Evolutionary conservation across 306 rosid species (phyloP).

Genomic region (Acmispon strigosus): DNA sequence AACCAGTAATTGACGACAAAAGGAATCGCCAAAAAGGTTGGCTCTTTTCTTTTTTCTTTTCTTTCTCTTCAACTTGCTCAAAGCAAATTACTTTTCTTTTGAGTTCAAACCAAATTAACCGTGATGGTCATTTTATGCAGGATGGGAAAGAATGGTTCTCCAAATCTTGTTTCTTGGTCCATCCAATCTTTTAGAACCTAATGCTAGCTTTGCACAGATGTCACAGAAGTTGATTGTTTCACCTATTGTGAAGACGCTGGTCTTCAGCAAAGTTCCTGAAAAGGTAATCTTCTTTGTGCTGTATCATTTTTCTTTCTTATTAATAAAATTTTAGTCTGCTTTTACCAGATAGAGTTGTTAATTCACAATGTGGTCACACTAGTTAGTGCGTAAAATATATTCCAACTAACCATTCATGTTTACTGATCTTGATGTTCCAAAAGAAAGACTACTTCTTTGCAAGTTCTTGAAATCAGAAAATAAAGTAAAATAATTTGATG

Average conservation of each 20-base stretch:
- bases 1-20: slow-evolving; percentile 74
- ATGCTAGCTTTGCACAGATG: slow-evolving; percentile 83
- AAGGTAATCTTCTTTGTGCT: slow-evolving; percentile 45
- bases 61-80: not conserved
- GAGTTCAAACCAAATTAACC: slow-evolving; percentile 3
- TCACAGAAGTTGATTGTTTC: slow-evolving; percentile 94
- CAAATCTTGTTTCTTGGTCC: slow-evolving; percentile 98
- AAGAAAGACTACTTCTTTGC: not conserved
- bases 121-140: slow-evolving; percentile 33
- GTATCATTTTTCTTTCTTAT: not conserved
- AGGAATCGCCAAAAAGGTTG: slow-evolving; percentile 77
- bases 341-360: not conserved
- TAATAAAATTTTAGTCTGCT: not conserved
- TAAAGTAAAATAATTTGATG: not conserved
- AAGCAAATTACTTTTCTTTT: not conserved
- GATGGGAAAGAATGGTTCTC: slow-evolving; percentile 99
- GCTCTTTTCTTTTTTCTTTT: not conserved
- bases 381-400: not conserved
- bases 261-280: slow-evolving; percentile 92
- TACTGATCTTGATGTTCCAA: not conserved
- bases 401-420: not conserved
- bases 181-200: slow-evolving; percentile 87
- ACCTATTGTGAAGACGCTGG: slow-evolving; percentile 88
- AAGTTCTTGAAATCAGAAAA: not conserved
- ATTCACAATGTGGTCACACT: not conserved